phyloP scores from a whole-genome alignment of 2,329 filamentous ascomycete genomes.

The Aotearoamyces nothofagi region DNA sequence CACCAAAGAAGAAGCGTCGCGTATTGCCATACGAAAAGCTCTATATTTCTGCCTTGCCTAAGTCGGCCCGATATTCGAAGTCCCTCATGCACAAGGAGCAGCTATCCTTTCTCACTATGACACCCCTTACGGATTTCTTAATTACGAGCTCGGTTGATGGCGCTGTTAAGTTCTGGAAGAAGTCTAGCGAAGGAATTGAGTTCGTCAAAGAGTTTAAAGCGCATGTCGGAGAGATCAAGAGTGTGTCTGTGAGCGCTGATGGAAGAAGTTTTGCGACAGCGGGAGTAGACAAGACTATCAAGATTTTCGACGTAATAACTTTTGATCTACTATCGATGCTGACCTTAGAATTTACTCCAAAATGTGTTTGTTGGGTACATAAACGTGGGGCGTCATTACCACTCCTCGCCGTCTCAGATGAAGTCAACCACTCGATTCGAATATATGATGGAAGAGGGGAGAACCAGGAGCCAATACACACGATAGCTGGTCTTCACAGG shows the following conservation, averaged over 20 bases:
- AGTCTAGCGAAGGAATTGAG: slow-evolving; percentile 75
- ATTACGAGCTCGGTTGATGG: slow-evolving; percentile 90
- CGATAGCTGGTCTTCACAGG: slow-evolving; percentile 64
- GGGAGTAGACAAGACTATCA: slow-evolving; percentile 63
- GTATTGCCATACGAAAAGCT: slow-evolving; percentile 90
- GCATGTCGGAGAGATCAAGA: slow-evolving; percentile 70
- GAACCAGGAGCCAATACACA: slow-evolving; percentile 59
- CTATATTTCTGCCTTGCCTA: slow-evolving; percentile 79
- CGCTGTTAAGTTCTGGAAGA: slow-evolving; percentile 99
- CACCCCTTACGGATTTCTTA: slow-evolving; percentile 83
- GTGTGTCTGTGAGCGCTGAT: slow-evolving; percentile 75
- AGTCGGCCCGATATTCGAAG: slow-evolving; percentile 71
- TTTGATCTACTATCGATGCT: slow-evolving; percentile 81
- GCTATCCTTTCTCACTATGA: slow-evolving; percentile 73
- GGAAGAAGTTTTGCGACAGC: slow-evolving; percentile 88
- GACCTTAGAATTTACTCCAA: slow-evolving; percentile 58
- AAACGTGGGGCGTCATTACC: slow-evolving; percentile 76
- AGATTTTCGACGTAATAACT: slow-evolving; percentile 70
- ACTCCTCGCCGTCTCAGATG: slow-evolving; percentile 69
- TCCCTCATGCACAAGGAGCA: slow-evolving; percentile 99
- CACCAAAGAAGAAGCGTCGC: slow-evolving; percentile 79
- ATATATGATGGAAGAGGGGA: slow-evolving; percentile 88
- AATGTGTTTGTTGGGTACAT: slow-evolving; percentile 85
- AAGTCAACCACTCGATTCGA: slow-evolving; percentile 54
- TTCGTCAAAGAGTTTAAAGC: slow-evolving; percentile 98